Conservation (phyloP, 192 early-diverging fungal species). For the Powellomyces hirtus region DNA sequence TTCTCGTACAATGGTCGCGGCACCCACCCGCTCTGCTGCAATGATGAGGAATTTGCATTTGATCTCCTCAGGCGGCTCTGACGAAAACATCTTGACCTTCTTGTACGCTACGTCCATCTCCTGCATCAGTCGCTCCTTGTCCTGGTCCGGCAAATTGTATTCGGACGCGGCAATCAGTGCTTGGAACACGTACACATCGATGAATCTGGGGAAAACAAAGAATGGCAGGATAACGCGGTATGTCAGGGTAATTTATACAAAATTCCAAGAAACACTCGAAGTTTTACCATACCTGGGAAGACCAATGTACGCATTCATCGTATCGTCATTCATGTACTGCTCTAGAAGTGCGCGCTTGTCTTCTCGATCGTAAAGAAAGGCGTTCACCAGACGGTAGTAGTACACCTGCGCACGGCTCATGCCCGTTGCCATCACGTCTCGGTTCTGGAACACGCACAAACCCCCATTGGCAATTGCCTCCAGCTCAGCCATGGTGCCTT, state of each 20-base stretch:
- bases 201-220: conserved; percentile 1
- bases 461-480: conserved; percentile 11
- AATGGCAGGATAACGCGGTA: background rate
- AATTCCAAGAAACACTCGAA: background rate
- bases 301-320: conserved; percentile 6
- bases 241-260: background rate
- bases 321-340: conserved; percentile 9
- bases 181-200: conserved; percentile 21
- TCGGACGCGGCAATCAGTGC: conserved; percentile 20
- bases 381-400: conserved; percentile 14
- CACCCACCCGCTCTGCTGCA: conserved; percentile 15
- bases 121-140: background rate
- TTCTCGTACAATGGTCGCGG: too few species aligned
- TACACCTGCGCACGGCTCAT: conserved; percentile 18
- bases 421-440: conserved; percentile 26
- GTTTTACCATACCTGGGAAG: conserved; percentile 20
- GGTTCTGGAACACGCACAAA: conserved; percentile 9
- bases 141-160: background rate
- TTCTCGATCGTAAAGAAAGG: conserved; percentile 12
- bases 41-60: conserved; percentile 9
- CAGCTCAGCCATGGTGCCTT: conserved; percentile 11
- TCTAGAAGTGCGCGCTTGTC: conserved; percentile 13
- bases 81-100: background rate
- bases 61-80: conserved; percentile 9
- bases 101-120: conserved; percentile 15